A percentile compares a stretch with the other conserved stretches of the same genome.
Evolutionary conservation across 441 rosid genomes (phyloP).

Genomic region (Sinapis alba): DNA sequence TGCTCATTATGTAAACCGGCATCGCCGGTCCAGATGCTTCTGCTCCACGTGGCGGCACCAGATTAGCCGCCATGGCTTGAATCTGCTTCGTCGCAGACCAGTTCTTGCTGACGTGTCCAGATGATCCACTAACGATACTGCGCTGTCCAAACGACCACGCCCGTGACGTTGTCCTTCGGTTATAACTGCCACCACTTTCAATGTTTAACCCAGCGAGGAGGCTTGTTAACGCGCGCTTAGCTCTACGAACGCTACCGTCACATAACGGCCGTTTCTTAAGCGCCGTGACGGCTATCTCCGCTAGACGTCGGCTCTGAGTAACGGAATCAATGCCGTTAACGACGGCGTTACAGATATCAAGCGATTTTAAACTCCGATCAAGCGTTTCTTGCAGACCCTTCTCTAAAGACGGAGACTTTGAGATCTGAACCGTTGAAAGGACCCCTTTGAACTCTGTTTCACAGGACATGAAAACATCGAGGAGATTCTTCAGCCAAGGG

Average conservation of each 20-base stretch:
- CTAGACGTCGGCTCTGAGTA: conserved; percentile 59
- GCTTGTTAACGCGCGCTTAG: conserved; percentile 68
- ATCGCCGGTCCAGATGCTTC: conserved; percentile 59
- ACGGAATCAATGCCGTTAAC: conserved; percentile 70
- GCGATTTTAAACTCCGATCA: conserved; percentile 73
- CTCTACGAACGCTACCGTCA: conserved; percentile 76
- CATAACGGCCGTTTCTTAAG: conserved; percentile 65
- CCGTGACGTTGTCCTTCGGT: conserved; percentile 55
- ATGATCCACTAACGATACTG: conserved; percentile 53
- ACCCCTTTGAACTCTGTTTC: conserved; percentile 83
- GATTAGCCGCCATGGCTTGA: conserved; percentile 73
- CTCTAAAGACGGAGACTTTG: conserved; percentile 73
- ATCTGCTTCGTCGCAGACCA: conserved; percentile 95
- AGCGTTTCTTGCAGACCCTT: conserved; percentile 68
- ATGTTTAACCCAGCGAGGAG: conserved; percentile 49
- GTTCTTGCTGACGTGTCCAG: conserved; percentile 52
- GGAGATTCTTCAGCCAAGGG: conserved; percentile 74
- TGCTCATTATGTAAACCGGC: conserved; percentile 68
- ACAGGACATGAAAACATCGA: conserved; percentile 73
- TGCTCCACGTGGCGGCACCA: conserved; percentile 66
- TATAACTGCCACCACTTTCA: conserved; percentile 12
- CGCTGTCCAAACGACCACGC: conserved; percentile 79
- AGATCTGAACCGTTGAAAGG: conserved; percentile 55
- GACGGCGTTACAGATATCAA: conserved; percentile 83
- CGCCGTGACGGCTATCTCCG: conserved; percentile 77